phyloP scores from a whole-genome alignment of 495 filamentous ascomycete genomes.

The Lasiosphaeria hispida region DNA sequence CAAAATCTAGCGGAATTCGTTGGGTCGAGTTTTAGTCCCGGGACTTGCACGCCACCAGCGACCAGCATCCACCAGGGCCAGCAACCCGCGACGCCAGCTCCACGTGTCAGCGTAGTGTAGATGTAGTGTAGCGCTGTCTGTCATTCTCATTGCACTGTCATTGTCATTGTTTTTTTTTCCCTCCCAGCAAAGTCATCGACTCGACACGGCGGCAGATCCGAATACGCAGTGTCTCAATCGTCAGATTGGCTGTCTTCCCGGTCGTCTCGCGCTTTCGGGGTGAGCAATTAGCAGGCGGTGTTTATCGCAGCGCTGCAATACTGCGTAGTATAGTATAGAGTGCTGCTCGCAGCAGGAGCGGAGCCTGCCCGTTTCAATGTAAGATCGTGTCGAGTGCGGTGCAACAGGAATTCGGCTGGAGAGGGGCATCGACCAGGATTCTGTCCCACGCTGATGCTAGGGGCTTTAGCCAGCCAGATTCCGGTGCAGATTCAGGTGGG shows the following conservation, averaged over 20 bases:
- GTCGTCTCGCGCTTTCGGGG: not conserved
- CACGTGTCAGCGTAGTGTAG: constrained; percentile 6
- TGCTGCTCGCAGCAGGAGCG: not conserved
- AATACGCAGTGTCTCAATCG: not conserved
- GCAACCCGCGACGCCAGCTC: constrained; percentile 3
- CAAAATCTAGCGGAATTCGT: not conserved
- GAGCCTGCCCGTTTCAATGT: too few species aligned
- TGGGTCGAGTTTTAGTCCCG: constrained; percentile 7
- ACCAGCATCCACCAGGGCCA: not conserved
- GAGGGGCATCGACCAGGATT: too few species aligned
- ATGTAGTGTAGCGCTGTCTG: too few species aligned
- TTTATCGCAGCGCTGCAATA: constrained; percentile 1
- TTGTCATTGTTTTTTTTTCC: too few species aligned
- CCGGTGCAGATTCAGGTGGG: too few species aligned
- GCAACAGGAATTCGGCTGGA: too few species aligned
- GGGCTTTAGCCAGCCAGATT: too few species aligned
- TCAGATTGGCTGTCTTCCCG: not conserved
- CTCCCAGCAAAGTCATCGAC: too few species aligned
- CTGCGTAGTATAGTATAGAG: constrained; percentile 11
- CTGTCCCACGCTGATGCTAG: too few species aligned
- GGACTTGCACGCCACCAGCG: constrained; percentile 7
- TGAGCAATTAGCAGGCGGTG: constrained; percentile 2
- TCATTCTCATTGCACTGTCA: not conserved
- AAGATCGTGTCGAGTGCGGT: too few species aligned
- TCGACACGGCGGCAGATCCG: not conserved